phyloP scores from a whole-genome alignment of 164 flowering plant species.

The Aristolochia fimbriata region DNA sequence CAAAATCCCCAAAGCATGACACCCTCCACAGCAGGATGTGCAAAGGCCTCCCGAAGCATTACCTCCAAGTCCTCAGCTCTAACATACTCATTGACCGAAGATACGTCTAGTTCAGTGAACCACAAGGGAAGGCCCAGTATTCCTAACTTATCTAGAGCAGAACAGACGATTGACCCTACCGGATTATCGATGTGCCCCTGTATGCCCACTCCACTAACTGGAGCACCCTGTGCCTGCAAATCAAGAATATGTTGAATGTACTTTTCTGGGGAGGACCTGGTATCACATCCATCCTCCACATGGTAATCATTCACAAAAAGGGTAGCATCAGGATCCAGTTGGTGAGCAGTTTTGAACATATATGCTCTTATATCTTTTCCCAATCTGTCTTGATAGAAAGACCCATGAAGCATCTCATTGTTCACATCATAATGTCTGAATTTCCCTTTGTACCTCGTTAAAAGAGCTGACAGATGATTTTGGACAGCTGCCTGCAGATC shows the following conservation, averaged over 20 bases:
- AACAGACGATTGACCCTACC: conserved; percentile 65
- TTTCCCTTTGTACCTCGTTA: conserved; percentile 73
- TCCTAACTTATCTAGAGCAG: conserved; percentile 71
- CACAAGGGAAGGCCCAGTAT: conserved; percentile 87
- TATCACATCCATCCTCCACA: conserved; percentile 75
- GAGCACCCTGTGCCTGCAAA: conserved; percentile 80
- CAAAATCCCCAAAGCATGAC: conserved; percentile 95
- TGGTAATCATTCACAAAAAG: conserved; percentile 91
- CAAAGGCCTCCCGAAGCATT: conserved; percentile 82
- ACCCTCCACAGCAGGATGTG: conserved; percentile 90
- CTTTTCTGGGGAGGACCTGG: conserved; percentile 70
- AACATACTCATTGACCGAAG: conserved; percentile 64
- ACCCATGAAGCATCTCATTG: conserved; percentile 94
- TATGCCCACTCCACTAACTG: conserved; percentile 83
- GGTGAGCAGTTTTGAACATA: conserved; percentile 78
- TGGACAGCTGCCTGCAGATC: conserved; percentile 68
- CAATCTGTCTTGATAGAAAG: conserved; percentile 67
- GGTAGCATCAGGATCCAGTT: conserved; percentile 63
- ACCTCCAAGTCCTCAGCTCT: conserved; percentile 94
- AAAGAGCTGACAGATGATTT: conserved; percentile 64
- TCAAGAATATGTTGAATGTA: conserved; percentile 64
- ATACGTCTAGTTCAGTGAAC: conserved; percentile 92
- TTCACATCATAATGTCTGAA: conserved; percentile 90
- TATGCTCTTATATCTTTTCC: conserved; percentile 64
- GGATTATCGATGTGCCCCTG: conserved; percentile 90